These are phyloP conservation scores for Leccinum pallidistipes DNA, from an alignment of 1,284 basidiomycete genomes.

Conservation along the genomic window DNA sequence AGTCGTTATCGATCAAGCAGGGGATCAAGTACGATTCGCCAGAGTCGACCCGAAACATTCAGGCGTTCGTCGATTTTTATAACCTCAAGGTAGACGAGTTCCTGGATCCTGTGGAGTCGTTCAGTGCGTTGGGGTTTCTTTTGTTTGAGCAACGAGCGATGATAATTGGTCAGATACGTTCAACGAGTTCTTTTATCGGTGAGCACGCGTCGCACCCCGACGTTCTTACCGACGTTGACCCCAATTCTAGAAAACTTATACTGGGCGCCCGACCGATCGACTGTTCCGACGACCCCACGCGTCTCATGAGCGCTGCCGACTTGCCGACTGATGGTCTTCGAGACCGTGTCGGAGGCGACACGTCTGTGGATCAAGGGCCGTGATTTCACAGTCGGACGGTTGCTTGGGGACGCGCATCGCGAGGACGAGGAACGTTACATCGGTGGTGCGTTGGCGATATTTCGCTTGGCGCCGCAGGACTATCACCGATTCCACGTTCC, in stretches of 20 bases:
- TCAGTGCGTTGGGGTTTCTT: slow-evolving; percentile 53
- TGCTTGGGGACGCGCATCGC: slow-evolving; percentile 81
- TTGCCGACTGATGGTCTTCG: slow-evolving; percentile 93
- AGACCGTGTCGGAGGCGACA: slow-evolving; percentile 83
- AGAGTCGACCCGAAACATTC: slow-evolving; percentile 83
- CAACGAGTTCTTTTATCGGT: slow-evolving; percentile 87
- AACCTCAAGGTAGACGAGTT: slow-evolving; percentile 83
- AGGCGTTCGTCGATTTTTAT: slow-evolving; percentile 89
- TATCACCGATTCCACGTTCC: slow-evolving; percentile 97
- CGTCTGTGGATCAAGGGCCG: slow-evolving; percentile 96
- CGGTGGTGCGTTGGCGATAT: slow-evolving; percentile 82
- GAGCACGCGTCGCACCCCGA: slow-evolving; percentile 1
- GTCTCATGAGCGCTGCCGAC: slow-evolving; percentile 88
- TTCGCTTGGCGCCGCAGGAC: slow-evolving; percentile 93
- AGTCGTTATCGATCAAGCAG: slow-evolving; percentile 92
- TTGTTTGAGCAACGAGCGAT: neutral
- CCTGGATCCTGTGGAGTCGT: slow-evolving; percentile 77
- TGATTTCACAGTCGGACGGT: slow-evolving; percentile 79
- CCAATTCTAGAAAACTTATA: slow-evolving; percentile 74
- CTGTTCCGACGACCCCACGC: slow-evolving; percentile 67
- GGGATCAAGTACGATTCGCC: slow-evolving; percentile 91
- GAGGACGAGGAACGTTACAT: slow-evolving; percentile 67
- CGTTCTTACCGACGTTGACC: slow-evolving; percentile 22
- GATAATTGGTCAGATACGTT: slow-evolving; percentile 65
- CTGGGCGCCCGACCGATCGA: slow-evolving; percentile 79